Evolutionary conservation across 2,329 filamentous ascomycete genomes (phyloP).

Genomic region (Penicillium sp.): DNA sequence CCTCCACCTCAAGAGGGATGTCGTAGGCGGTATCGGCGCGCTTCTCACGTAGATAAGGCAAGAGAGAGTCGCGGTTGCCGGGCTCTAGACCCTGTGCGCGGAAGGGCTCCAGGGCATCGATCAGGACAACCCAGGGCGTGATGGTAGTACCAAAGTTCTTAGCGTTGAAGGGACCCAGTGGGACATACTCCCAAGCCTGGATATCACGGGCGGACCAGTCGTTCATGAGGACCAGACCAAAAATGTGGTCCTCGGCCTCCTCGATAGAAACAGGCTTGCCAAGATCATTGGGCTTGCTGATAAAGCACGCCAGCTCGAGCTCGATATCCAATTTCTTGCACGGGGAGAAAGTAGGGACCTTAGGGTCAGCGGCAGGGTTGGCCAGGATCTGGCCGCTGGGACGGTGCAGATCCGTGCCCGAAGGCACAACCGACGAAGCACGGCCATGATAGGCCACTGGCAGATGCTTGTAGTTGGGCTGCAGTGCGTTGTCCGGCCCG

Average conservation of each 20-base stretch:
- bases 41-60: slow-evolving; percentile 68
- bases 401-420: slow-evolving; percentile 71
- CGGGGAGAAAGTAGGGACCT: slow-evolving; percentile 65
- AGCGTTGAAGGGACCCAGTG: slow-evolving; percentile 77
- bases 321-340: slow-evolving; percentile 75
- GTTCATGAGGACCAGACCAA: slow-evolving; percentile 81
- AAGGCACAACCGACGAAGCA: slow-evolving; percentile 74
- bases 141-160: slow-evolving; percentile 84
- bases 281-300: slow-evolving; percentile 66
- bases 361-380: slow-evolving; percentile 64
- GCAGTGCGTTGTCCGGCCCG: slow-evolving; percentile 70
- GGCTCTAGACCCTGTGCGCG: slow-evolving; percentile 56
- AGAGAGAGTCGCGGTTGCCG: slow-evolving; percentile 56
- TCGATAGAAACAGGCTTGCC: slow-evolving; percentile 66
- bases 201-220: slow-evolving; percentile 86
- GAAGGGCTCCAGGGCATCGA: slow-evolving; percentile 75
- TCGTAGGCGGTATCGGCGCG: slow-evolving; percentile 64
- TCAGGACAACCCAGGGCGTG: slow-evolving; percentile 76
- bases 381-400: slow-evolving; percentile 75
- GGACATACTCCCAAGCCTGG: slow-evolving; percentile 82
- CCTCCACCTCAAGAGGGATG: slow-evolving; percentile 69
- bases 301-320: slow-evolving; percentile 76
- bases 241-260: slow-evolving; percentile 71
- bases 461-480: slow-evolving; percentile 80
- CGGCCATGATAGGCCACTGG: slow-evolving; percentile 83